Evolutionary conservation across 1,284 basidiomycete genomes (phyloP), one percentile per base, ranked within the genome.

Genomic region (Fistulina hepatica): DNA sequence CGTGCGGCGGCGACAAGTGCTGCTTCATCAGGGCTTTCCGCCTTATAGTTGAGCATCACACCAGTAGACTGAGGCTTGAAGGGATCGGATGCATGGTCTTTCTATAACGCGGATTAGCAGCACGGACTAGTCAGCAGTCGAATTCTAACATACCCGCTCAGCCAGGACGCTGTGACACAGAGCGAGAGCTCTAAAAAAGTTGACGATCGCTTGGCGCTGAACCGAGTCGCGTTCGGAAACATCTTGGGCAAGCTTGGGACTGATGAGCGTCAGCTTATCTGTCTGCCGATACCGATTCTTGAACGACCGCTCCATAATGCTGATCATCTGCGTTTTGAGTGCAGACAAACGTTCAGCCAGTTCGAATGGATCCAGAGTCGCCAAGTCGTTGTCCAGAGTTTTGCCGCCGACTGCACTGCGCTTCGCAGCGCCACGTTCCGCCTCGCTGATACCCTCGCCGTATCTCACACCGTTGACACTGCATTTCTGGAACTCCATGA

Each of bases 401-500:
- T n/a, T n/a, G 4, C 28, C 28, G 9, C 15, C 15, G 11, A 13
- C 28, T 5, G 28, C 13, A 3, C 6, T 3, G 4, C 93, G 73
- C 47, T 81, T 85, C 9, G 88, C 85, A 0, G 90, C 84, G 16
- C 94, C 93, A 25, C 90, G 75, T 64, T 94, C 92, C 0, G 92
- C 93, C 58, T 97, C 94, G 0, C 93, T 97, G 42, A 97, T 57
- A 9, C 92, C 93, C 51, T 97, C 92, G 12, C 91, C 93, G 52
- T 95, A 97, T 0, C 77, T 52, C 0, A 89, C 63, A 3, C 92
- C 93, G 41, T 79, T 64, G 46, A 97, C 73, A 0, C 90, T 94
- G 52, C 91, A 95, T 57, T 90, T 92, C 58, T 97, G 92, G 63
- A 95, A 97, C 65, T 97, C 93, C 93, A 97, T 98, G 47, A 95